Percentiles rank a stretch among this genome's conserved stretches.
phyloP scores from a whole-genome alignment of 2,329 filamentous ascomycete species.

The Epichloe baconii region DNA sequence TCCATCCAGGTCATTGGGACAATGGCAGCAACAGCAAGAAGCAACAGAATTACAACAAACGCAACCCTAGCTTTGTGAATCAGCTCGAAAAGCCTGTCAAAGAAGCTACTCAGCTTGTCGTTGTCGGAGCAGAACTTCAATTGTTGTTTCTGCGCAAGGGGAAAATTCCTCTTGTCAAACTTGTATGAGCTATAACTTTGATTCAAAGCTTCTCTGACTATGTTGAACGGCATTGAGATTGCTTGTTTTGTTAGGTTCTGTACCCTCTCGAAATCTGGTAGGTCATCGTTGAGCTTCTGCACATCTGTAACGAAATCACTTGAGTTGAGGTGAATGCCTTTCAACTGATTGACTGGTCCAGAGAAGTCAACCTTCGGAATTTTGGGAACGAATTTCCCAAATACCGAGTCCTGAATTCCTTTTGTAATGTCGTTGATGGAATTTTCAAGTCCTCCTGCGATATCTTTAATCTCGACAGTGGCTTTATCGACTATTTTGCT shows the following conservation, averaged over 20 bases:
- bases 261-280: conserved; percentile 74
- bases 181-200: conserved; percentile 57
- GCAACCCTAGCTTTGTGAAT: conserved; percentile 57
- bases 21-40: conserved; percentile 60
- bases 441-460: conserved; percentile 34
- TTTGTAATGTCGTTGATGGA: conserved; percentile 37
- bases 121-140: conserved; percentile 84
- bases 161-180: conserved; percentile 68
- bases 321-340: conserved; percentile 54
- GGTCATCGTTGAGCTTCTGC: conserved; percentile 57
- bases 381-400: conserved; percentile 33
- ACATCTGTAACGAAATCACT: conserved; percentile 56
- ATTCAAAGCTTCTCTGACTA: conserved; percentile 63
- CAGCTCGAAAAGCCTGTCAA: conserved; percentile 54
- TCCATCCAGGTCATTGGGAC: conserved; percentile 72
- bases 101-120: conserved; percentile 71
- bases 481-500: conserved; percentile 41
- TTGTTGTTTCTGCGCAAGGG: conserved; percentile 73
- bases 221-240: conserved; percentile 67
- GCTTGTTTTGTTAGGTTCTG: conserved; percentile 67
- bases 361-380: conserved; percentile 50
- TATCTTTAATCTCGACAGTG: conserved; percentile 42
- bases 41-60: conserved; percentile 61
- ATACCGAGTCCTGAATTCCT: conserved; percentile 30
- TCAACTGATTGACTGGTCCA: conserved; percentile 49